Evolutionary conservation across 2,329 filamentous ascomycete genomes (phyloP).

Genomic region (Nannizziopsis arthrosporioides): DNA sequence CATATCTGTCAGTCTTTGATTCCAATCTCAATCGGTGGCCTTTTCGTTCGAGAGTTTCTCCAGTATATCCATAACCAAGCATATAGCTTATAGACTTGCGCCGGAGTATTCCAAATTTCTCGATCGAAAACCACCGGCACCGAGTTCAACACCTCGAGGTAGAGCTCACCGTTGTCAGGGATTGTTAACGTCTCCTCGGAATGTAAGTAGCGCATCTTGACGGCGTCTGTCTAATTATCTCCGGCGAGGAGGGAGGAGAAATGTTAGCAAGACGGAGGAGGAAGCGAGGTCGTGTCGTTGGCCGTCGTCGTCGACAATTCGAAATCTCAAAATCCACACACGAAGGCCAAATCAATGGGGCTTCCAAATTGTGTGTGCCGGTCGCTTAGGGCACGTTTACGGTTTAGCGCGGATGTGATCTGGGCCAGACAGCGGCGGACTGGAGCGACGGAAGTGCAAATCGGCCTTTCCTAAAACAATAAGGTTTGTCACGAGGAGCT

Average conservation of each 20-base stretch:
- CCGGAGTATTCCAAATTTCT: neutral
- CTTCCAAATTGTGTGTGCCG: slow-evolving; percentile 23
- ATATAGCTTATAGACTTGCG: neutral
- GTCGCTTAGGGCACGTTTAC: slow-evolving; percentile 31
- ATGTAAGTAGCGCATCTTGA: slow-evolving; percentile 99
- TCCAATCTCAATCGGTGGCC: neutral
- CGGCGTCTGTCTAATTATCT: slow-evolving; percentile 31
- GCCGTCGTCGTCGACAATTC: slow-evolving; percentile 17
- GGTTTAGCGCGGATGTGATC: slow-evolving; percentile 23
- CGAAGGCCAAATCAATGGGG: slow-evolving; percentile 5
- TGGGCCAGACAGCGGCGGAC: neutral
- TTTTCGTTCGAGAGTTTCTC: neutral
- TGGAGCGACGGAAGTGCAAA: neutral
- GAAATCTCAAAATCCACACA: slow-evolving; percentile 8
- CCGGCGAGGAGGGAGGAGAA: slow-evolving; percentile 26
- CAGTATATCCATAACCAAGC: neutral
- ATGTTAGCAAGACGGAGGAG: slow-evolving; percentile 8
- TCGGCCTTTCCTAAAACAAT: neutral
- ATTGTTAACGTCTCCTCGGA: slow-evolving; percentile 90
- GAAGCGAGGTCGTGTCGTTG: slow-evolving; percentile 19
- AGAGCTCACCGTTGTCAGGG: slow-evolving; percentile 84
- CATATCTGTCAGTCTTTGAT: slow-evolving; percentile 17
- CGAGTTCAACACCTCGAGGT: neutral
- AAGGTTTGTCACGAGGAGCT: neutral
- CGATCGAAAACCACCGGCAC: neutral